A percentile compares a stretch with the other conserved stretches of the same genome.
Conservation (phyloP, 148 eudicot species). For the Rhododendron henanense region DNA sequence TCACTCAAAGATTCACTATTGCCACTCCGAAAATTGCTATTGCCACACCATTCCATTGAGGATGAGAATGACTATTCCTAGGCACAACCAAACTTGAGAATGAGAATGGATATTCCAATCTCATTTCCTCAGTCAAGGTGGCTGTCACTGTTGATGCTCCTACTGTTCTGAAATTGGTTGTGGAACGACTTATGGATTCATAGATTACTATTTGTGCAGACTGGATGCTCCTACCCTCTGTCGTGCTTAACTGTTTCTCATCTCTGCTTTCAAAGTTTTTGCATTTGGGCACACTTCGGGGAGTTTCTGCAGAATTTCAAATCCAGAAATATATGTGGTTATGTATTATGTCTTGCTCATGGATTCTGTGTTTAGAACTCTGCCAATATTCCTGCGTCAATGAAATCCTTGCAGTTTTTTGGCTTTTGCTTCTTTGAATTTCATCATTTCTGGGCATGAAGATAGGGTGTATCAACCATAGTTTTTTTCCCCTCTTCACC, state of each 20-base stretch:
- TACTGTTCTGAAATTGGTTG: constrained; percentile 57
- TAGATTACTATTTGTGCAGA: constrained; percentile 9
- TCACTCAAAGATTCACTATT: no score
- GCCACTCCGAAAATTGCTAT: no score
- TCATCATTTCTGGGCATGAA: background rate
- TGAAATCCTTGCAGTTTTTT: background rate
- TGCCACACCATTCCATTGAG: no score
- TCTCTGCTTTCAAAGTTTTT: background rate
- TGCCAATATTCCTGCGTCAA: background rate
- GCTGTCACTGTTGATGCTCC: constrained; percentile 71
- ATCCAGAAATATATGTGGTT: background rate
- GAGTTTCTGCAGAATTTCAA: background rate
- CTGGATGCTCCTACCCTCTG: background rate
- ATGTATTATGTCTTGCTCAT: background rate
- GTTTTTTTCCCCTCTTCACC: no score
- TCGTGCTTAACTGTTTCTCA: background rate
- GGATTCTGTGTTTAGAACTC: background rate
- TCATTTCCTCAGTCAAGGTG: constrained; percentile 16
- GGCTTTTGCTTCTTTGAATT: background rate
- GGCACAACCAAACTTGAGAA: no score
- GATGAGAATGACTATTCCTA: no score
- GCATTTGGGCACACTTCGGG: background rate
- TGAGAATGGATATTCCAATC: no score
- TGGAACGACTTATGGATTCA: constrained; percentile 69
- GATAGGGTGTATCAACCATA: background rate